phyloP scores from a whole-genome alignment of 352 stramenopile species.

The Globisporangium ultimum region DNA sequence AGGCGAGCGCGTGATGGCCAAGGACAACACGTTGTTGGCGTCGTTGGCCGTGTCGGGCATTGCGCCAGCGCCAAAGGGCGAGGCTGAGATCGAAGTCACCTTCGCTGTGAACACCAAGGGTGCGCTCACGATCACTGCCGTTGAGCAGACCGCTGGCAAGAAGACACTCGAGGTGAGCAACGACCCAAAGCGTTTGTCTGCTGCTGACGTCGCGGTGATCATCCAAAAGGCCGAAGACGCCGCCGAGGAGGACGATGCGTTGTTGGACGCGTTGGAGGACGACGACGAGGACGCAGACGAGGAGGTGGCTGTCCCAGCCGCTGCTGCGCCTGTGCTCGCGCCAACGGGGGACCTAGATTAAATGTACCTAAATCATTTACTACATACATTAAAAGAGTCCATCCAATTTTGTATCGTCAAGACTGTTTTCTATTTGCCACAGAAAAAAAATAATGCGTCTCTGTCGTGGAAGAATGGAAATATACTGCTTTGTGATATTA shows the following conservation, averaged over 20 bases:
- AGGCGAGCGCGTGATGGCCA: constrained; percentile 96
- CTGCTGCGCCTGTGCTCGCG: constrained; percentile 25
- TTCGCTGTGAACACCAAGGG: constrained; percentile 92
- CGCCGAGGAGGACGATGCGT: constrained; percentile 77
- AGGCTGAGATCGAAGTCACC: constrained; percentile 91
- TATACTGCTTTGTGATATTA: background rate
- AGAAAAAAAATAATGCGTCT: too few species aligned
- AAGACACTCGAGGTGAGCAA: constrained; percentile 78
- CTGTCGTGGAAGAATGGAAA: too few species aligned
- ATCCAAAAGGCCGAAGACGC: constrained; percentile 84
- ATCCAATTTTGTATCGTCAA: background rate
- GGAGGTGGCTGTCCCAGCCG: constrained; percentile 22
- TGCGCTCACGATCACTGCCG: constrained; percentile 93
- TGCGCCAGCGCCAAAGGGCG: constrained; percentile 84
- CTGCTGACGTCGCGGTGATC: constrained; percentile 66
- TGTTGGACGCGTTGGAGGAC: constrained; percentile 70
- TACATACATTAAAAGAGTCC: constrained; percentile 9
- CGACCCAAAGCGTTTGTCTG: constrained; percentile 66
- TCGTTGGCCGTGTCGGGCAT: constrained; percentile 90
- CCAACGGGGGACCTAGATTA: constrained; percentile 83
- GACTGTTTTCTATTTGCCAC: too few species aligned
- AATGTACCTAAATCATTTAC: constrained; percentile 21
- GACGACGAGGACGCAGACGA: constrained; percentile 47
- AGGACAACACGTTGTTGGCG: constrained; percentile 94
- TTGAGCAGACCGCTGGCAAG: constrained; percentile 60